Base-by-base conservation (phyloP, 2,329 filamentous ascomycete genomes). In the Fusarium staphyleae region DNA sequence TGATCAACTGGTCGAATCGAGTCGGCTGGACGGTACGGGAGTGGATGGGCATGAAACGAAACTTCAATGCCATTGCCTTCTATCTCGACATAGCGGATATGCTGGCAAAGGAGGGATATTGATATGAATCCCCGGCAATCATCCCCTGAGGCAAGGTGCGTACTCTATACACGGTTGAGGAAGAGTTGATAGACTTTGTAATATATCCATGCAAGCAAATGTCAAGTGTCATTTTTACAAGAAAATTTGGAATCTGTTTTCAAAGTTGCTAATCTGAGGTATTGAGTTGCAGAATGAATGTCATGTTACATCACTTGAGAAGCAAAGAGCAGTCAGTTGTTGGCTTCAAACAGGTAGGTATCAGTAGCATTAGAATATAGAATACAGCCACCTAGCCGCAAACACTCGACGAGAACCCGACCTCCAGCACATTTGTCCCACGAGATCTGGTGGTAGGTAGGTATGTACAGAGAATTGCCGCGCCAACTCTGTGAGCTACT, bases 1-100 rank as follows among this genome's bases (percentile, higher is more conserved):
- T 88, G 46, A 88, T 88, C 60, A 88, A 88, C 70, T 88, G 86
- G 86, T 84, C 81, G 28, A 88, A 88, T 57, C 74, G 81, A 54
- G 56, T 87, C 29, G 75, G 77, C 42, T 87, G 81, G 78, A 78
- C 78, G 33, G 65, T 83, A 34, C 73, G 87, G 41, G 65, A 77
- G 49, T 75, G 75, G 74, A 75, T 80, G 69, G 85, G 85, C 1
- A 76, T 79, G 55, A 75, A 77, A 62, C 78, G 76, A 51, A 85
- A 81, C 13, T 88, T 88, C 64, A 88, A 88, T 66, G 86, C 86
- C 3, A 79, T 88, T 51, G 86, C 86, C 0, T 87, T 88, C 64
- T 88, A 88, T 63, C 77, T 88, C 2, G 84, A 81, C 53, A 84
- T 88, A 65, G 81, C 81, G 10, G 83, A 90, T 66, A 90, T 89